These are phyloP conservation scores for Euphorbia lathyris DNA, from an alignment of 345 rosid species.

Conservation along the genomic window DNA sequence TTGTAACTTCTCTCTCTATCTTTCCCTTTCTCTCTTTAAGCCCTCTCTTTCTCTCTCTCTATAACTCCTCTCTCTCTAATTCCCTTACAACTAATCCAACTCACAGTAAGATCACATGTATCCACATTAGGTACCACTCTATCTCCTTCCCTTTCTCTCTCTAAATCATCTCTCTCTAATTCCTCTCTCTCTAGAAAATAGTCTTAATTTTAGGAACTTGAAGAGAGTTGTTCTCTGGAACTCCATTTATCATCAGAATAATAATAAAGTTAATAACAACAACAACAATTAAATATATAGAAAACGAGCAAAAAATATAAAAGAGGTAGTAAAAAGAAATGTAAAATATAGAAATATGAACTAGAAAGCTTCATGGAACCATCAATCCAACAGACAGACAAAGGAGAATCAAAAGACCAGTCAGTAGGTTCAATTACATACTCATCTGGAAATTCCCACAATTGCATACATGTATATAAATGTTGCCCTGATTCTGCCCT, in stretches of 20 bases:
- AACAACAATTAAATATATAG: constrained; percentile 1
- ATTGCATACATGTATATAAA: constrained; percentile 71
- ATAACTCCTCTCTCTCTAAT: too few species aligned
- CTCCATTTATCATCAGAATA: constrained; percentile 36
- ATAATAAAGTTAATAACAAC: neutral
- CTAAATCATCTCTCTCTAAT: too few species aligned
- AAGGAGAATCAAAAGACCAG: constrained; percentile 63
- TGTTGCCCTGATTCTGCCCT: constrained; percentile 70
- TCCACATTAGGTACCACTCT: too few species aligned
- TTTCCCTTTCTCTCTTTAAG: too few species aligned
- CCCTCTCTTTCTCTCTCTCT: too few species aligned
- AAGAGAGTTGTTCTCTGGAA: constrained; percentile 61
- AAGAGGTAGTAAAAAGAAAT: neutral
- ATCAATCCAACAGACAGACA: constrained; percentile 68
- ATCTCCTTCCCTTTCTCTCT: too few species aligned
- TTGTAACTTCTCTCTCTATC: too few species aligned
- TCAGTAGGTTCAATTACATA: constrained; percentile 86
- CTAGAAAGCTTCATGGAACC: constrained; percentile 75
- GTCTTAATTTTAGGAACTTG: constrained; percentile 81
- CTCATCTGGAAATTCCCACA: constrained; percentile 97
- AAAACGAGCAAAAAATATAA: neutral
- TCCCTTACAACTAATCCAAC: too few species aligned
- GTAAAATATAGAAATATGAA: constrained; percentile 18
- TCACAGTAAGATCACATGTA: too few species aligned
- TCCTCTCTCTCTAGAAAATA: too few species aligned